Percentiles rank a stretch among this genome's conserved stretches.
Conservation (phyloP, 768 basidiomycete species). For the Agrocybe pediades region DNA sequence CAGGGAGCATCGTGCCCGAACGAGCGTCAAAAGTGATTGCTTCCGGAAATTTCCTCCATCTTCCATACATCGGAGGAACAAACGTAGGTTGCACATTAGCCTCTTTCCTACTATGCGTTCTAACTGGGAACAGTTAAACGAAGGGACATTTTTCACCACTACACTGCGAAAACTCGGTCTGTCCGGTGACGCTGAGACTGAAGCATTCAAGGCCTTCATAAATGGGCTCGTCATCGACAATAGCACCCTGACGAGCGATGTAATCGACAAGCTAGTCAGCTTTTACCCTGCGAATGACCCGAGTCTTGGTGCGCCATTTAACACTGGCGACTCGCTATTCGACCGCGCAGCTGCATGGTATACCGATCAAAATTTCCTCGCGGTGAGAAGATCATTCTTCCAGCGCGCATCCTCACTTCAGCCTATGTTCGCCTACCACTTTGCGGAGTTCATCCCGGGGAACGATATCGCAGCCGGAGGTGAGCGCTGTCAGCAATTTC, state of each 20-base stretch:
- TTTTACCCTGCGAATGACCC: conserved; percentile 53
- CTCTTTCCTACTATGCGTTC: neutral
- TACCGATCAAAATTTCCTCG: conserved; percentile 57
- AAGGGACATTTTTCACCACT: conserved; percentile 48
- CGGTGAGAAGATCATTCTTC: conserved; percentile 51
- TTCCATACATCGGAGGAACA: conserved; percentile 58
- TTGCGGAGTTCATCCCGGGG: conserved; percentile 59
- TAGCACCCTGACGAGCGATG: conserved; percentile 42
- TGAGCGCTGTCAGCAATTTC: conserved; percentile 19
- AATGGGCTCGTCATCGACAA: conserved; percentile 52
- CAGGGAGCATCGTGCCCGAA: conserved; percentile 48
- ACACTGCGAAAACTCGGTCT: conserved; percentile 39
- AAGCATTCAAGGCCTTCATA: conserved; percentile 50
- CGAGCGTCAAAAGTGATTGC: conserved; percentile 46
- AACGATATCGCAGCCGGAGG: conserved; percentile 50
- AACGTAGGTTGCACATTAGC: conserved; percentile 37
- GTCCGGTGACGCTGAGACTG: conserved; percentile 38
- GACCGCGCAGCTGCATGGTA: conserved; percentile 61
- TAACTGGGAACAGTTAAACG: conserved; percentile 46
- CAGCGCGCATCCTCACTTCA: conserved; percentile 46
- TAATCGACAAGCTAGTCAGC: conserved; percentile 36
- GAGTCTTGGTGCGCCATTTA: conserved; percentile 49
- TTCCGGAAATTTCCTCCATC: conserved; percentile 49
- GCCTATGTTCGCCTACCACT: conserved; percentile 55
- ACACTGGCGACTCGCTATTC: conserved; percentile 61